These are phyloP conservation scores for Populus ilicifolia DNA, from an alignment of 345 rosid species.

Conservation along the genomic window DNA sequence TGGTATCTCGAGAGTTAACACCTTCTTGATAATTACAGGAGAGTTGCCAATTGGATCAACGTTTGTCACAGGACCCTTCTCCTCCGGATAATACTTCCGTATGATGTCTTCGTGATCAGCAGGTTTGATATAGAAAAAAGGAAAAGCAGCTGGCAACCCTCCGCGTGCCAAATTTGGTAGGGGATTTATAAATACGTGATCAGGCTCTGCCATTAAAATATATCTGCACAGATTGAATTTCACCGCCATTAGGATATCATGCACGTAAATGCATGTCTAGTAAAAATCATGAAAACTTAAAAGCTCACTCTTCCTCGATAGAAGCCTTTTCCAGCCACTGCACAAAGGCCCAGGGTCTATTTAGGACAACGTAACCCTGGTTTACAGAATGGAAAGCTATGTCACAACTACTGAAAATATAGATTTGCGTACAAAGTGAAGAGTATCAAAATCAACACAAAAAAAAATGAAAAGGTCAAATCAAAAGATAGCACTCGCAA, in stretches of 20 bases:
- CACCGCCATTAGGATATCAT: not conserved
- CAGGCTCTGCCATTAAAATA: conserved; percentile 92
- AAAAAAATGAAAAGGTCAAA: not conserved
- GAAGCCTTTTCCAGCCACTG: conserved; percentile 89
- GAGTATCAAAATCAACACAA: not conserved
- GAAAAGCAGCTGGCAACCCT: conserved; percentile 71
- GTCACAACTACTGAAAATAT: not conserved
- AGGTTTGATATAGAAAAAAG: conserved; percentile 84
- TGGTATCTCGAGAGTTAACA: conserved; percentile 11
- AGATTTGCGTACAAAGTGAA: not conserved
- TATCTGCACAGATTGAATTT: conserved; percentile 42
- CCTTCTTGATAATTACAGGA: conserved; percentile 73
- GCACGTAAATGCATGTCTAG: not conserved
- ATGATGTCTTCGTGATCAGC: conserved; percentile 38
- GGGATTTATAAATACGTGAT: conserved; percentile 71
- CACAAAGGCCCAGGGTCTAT: conserved; percentile 97
- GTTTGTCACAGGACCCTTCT: conserved; percentile 55
- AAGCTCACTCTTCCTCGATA: conserved; percentile 83
- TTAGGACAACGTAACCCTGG: conserved; percentile 90
- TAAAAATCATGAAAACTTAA: not conserved
- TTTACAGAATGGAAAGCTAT: not conserved
- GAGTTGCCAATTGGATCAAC: conserved; percentile 80
- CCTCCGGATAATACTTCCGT: conserved; percentile 61
- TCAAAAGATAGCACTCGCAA: not conserved
- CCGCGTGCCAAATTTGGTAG: conserved; percentile 71